Conservation (phyloP, 495 filamentous ascomycete species). For the Alectoria sarmentosa region DNA sequence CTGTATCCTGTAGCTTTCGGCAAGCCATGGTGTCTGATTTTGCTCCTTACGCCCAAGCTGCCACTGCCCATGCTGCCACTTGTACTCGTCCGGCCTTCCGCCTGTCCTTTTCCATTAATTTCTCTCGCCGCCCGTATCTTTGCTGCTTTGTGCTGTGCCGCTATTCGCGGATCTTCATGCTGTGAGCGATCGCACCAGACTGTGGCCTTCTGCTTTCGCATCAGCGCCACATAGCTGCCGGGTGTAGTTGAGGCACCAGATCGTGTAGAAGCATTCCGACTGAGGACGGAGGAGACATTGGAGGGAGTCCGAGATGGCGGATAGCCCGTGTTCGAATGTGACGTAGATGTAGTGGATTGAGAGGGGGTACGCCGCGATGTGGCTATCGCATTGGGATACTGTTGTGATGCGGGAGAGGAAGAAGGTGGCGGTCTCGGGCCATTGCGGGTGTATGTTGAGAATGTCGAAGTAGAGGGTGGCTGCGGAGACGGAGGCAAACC, state of each 20-base stretch:
- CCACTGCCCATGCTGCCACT: conserved; percentile 49
- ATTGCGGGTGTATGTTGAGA: conserved; percentile 32
- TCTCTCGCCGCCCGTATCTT: conserved; percentile 80
- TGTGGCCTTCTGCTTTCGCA: conserved; percentile 93
- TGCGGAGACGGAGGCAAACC: conserved; percentile 12
- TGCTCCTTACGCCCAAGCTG: conserved; percentile 52
- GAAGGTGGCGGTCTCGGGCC: conserved; percentile 29
- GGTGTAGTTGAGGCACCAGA: conserved; percentile 51
- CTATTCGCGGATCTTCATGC: conserved; percentile 77
- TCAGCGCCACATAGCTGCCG: conserved; percentile 81
- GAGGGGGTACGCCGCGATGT: conserved; percentile 60
- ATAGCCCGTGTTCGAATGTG: conserved; percentile 44
- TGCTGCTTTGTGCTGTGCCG: conserved; percentile 71
- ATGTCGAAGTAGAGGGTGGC: conserved; percentile 20
- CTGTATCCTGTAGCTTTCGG: conserved; percentile 65
- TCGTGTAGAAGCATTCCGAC: conserved; percentile 67
- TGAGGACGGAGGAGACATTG: conserved; percentile 51
- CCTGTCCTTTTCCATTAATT: conserved; percentile 50
- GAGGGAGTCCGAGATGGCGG: conserved; percentile 42
- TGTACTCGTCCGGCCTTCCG: conserved; percentile 46
- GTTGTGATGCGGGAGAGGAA: conserved; percentile 31
- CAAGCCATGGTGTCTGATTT: conserved; percentile 74
- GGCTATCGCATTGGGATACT: conserved; percentile 29
- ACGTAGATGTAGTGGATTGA: conserved; percentile 66
- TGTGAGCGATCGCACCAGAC: conserved; percentile 98